Conservation (phyloP, 139 green algal species). For the Pleodorina starrii region DNA sequence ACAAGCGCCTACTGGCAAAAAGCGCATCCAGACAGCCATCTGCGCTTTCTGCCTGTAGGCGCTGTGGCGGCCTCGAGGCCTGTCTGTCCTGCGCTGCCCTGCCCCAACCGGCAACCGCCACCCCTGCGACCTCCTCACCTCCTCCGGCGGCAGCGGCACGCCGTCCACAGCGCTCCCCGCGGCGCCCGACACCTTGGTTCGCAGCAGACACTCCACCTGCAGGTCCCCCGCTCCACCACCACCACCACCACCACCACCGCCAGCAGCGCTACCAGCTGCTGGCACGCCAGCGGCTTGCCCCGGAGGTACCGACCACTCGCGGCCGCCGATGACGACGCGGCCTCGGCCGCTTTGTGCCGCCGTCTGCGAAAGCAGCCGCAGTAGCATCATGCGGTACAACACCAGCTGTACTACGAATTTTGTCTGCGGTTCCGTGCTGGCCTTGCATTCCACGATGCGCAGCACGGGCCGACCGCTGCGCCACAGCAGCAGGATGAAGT, state of each 20-base stretch:
- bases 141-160: background rate
- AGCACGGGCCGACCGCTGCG: conserved; percentile 28
- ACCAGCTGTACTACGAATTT: conserved; percentile 27
- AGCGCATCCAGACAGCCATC: too few relatives aligned
- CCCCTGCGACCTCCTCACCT: background rate
- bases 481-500: conserved; percentile 46
- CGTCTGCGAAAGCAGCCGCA: background rate
- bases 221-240: background rate
- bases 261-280: too few relatives aligned
- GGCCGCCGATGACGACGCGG: background rate
- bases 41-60: too few relatives aligned
- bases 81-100: too few relatives aligned
- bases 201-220: conserved; percentile 36
- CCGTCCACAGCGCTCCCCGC: background rate
- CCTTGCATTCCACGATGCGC: conserved; percentile 41
- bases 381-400: conserved; percentile 19
- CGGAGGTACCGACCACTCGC: background rate
- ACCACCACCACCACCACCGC: too few relatives aligned
- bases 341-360: background rate
- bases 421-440: conserved; percentile 17
- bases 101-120: background rate
- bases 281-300: background rate
- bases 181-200: too few relatives aligned
- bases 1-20: too few relatives aligned
- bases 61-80: too few relatives aligned